Conservation (phyloP, 371 early-diverging fungal genomes). For the Zancudomyces culisetae region DNA sequence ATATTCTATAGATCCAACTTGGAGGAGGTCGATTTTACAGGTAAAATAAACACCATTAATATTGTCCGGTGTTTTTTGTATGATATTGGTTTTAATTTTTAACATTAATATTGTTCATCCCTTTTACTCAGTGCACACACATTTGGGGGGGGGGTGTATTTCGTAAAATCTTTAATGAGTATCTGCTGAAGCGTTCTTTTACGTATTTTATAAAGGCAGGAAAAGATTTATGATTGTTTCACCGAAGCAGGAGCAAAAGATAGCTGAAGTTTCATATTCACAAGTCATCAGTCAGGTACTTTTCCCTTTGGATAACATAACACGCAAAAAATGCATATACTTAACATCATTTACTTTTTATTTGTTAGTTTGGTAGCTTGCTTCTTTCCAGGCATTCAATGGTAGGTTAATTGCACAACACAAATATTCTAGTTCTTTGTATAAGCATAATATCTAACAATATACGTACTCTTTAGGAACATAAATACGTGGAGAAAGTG, state of each 20-base stretch:
- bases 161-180: too few relatives aligned
- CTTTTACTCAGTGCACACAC: too few relatives aligned
- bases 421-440: too few relatives aligned
- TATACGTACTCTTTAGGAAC: neutral
- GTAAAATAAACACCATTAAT: neutral
- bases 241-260: constrained; percentile 4
- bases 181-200: too few relatives aligned
- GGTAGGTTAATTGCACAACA: too few relatives aligned
- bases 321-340: neutral
- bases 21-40: constrained; percentile 5
- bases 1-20: constrained; percentile 13
- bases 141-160: too few relatives aligned
- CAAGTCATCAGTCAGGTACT: neutral
- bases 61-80: too few relatives aligned
- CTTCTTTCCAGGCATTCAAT: too few relatives aligned
- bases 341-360: neutral
- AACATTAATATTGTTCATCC: too few relatives aligned
- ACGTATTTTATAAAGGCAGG: too few relatives aligned
- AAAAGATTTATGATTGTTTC: constrained; percentile 19
- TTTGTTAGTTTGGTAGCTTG: neutral
- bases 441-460: neutral
- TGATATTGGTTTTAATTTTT: constrained; percentile 5
- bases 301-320: neutral
- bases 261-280: constrained; percentile 10
- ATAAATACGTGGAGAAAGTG: neutral